phyloP scores from a whole-genome alignment of 805 yeast genomes.

The Schwanniomyces polymorphus region DNA sequence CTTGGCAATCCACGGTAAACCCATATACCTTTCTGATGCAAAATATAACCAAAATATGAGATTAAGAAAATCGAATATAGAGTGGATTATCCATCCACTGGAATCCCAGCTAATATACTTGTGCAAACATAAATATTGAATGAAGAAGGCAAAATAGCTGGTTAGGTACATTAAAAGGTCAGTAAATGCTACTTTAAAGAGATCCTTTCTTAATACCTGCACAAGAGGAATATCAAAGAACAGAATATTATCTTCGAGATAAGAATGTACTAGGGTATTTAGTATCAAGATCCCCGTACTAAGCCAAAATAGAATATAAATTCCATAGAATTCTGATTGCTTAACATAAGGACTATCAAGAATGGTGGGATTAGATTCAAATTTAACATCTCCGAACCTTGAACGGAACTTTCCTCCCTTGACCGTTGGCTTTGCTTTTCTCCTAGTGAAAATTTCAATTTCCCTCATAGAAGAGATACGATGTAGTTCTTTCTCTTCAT shows the following conservation, averaged over 20 bases:
- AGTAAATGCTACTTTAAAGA: constrained; percentile 66
- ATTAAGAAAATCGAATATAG: constrained; percentile 53
- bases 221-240: constrained; percentile 55
- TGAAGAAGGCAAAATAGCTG: constrained; percentile 56
- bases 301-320: constrained; percentile 80
- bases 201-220: constrained; percentile 55
- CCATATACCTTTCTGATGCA: constrained; percentile 46
- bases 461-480: neutral
- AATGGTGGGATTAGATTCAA: constrained; percentile 42
- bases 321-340: constrained; percentile 65
- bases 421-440: neutral
- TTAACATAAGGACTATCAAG: constrained; percentile 51
- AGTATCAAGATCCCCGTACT: constrained; percentile 55
- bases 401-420: constrained; percentile 38
- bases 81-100: constrained; percentile 64
- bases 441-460: neutral
- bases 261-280: constrained; percentile 55
- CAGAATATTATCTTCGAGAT: constrained; percentile 42
- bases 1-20: constrained; percentile 87
- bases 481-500: neutral
- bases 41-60: constrained; percentile 53
- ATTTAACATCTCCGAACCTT: constrained; percentile 55
- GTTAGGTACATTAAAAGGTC: constrained; percentile 75
- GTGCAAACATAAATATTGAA: constrained; percentile 56
- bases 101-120: constrained; percentile 57